phyloP scores from a whole-genome alignment of 2,329 filamentous ascomycete species.

The Macrophomina phaseolina region DNA sequence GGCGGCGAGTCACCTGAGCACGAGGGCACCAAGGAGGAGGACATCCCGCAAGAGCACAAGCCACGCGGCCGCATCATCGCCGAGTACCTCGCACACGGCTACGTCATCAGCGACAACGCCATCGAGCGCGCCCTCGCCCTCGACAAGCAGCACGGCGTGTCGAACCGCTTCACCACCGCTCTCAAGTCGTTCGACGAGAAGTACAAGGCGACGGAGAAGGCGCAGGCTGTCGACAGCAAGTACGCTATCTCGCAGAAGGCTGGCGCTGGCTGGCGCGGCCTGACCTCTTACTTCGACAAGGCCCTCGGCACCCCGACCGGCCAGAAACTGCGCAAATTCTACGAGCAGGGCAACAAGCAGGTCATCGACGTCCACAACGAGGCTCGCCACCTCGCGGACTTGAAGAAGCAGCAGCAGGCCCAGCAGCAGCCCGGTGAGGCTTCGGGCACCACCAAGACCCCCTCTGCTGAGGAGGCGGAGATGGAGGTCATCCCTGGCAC shows the following conservation, averaged over 20 bases:
- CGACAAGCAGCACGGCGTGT: conserved; percentile 88
- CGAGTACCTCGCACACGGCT: conserved; percentile 96
- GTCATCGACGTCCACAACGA: conserved; percentile 93
- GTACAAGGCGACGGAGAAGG: conserved; percentile 86
- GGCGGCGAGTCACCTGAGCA: conserved; percentile 60
- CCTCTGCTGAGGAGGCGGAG: conserved; percentile 42
- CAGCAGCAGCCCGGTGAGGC: conserved; percentile 43
- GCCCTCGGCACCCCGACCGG: conserved; percentile 86
- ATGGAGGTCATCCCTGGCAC: conserved; percentile 48
- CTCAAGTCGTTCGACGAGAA: conserved; percentile 80
- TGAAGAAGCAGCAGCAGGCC: conserved; percentile 67
- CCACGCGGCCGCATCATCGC: conserved; percentile 90
- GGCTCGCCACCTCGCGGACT: conserved; percentile 82
- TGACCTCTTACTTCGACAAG: conserved; percentile 94
- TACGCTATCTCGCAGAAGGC: conserved; percentile 82
- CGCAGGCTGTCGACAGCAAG: conserved; percentile 80
- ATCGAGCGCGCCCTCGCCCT: conserved; percentile 85
- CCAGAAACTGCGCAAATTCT: conserved; percentile 86
- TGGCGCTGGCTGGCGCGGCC: conserved; percentile 67
- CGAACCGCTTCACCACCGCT: conserved; percentile 76
- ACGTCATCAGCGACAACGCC: conserved; percentile 77
- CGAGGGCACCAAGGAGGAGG: conserved; percentile 56
- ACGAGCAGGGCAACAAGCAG: conserved; percentile 82
- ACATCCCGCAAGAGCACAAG: conserved; percentile 95
- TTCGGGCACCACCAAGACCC: conserved; percentile 5